These are phyloP conservation scores for Bathelium albidoporum DNA, from an alignment of 495 filamentous ascomycete genomes.

Conservation along the genomic window DNA sequence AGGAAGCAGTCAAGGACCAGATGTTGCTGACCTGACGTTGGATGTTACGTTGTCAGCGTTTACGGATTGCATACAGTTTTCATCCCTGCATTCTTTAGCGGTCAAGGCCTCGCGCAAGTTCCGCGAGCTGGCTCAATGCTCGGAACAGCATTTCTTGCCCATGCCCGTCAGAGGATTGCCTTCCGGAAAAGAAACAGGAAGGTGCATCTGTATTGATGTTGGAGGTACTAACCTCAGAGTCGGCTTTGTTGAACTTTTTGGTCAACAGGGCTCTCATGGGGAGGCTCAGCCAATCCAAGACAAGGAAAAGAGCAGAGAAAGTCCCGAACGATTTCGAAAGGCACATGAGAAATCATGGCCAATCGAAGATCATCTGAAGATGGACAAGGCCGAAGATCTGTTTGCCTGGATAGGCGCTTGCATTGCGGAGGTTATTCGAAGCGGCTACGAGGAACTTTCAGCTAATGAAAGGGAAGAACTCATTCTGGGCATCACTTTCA, in stretches of 20 bases:
- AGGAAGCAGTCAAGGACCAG: not conserved
- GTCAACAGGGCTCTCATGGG: conserved; percentile 27
- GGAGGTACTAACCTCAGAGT: conserved; percentile 74
- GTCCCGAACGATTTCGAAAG: conserved; percentile 37
- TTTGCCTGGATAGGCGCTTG: conserved; percentile 60
- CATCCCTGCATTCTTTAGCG: conserved; percentile 46
- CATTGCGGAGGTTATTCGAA: conserved; percentile 41
- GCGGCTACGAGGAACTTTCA: conserved; percentile 24
- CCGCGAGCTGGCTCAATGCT: conserved; percentile 51
- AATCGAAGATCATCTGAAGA: conserved; percentile 69
- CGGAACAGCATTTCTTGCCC: conserved; percentile 62
- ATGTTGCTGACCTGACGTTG: not conserved
- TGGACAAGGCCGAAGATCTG: conserved; percentile 48
- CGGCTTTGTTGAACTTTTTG: conserved; percentile 61
- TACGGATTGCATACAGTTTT: not conserved
- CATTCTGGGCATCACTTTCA: conserved; percentile 56
- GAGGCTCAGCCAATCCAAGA: conserved; percentile 4
- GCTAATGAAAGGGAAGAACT: conserved; percentile 28
- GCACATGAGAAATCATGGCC: conserved; percentile 65
- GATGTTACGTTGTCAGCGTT: not conserved
- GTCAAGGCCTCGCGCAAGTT: conserved; percentile 52
- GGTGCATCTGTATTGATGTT: conserved; percentile 68
- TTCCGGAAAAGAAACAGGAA: conserved; percentile 51
- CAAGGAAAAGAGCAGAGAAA: conserved; percentile 21
- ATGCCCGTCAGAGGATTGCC: conserved; percentile 70